Evolutionary conservation across 2,329 filamentous ascomycete species (phyloP).

Genomic region (Cercospora zeina): DNA sequence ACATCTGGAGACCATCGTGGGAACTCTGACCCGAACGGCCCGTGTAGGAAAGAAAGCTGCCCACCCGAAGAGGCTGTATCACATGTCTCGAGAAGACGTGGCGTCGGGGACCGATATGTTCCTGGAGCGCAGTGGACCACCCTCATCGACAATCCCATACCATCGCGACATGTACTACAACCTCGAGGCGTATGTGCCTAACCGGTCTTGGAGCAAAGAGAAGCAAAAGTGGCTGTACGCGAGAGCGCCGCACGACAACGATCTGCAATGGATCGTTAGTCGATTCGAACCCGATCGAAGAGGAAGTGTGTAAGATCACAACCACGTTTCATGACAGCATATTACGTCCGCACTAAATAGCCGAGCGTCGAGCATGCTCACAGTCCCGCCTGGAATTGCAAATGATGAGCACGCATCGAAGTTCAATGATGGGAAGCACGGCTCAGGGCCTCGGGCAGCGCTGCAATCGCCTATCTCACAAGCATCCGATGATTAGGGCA

Average conservation of each 20-base stretch:
- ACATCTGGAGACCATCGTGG: constrained; percentile 52
- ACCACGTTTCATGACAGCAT: no score
- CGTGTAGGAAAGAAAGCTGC: constrained; percentile 23
- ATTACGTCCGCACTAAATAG: no score
- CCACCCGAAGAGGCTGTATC: constrained; percentile 42
- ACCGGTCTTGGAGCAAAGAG: constrained; percentile 55
- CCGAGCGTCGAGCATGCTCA: no score
- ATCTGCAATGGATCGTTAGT: constrained; percentile 40
- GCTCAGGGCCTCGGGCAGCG: no score
- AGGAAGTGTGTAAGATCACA: constrained; percentile 5
- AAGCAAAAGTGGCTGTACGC: constrained; percentile 54
- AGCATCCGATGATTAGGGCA: no score
- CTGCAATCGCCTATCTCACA: no score
- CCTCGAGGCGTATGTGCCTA: constrained; percentile 59
- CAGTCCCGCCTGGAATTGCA: no score
- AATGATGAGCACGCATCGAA: no score
- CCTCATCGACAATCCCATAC: constrained; percentile 55
- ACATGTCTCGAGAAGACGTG: constrained; percentile 51
- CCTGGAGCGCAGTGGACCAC: constrained; percentile 53
- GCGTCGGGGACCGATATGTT: constrained; percentile 53
- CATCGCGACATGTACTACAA: constrained; percentile 61
- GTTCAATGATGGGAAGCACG: no score
- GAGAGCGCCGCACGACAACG: constrained; percentile 40
- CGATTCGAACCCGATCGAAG: constrained; percentile 16
- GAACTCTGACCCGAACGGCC: constrained; percentile 48